Evolutionary conservation across 2,329 filamentous ascomycete species (phyloP), one percentile per base, ranked within the genome.

Genomic region (Metarhizium rileyi): DNA sequence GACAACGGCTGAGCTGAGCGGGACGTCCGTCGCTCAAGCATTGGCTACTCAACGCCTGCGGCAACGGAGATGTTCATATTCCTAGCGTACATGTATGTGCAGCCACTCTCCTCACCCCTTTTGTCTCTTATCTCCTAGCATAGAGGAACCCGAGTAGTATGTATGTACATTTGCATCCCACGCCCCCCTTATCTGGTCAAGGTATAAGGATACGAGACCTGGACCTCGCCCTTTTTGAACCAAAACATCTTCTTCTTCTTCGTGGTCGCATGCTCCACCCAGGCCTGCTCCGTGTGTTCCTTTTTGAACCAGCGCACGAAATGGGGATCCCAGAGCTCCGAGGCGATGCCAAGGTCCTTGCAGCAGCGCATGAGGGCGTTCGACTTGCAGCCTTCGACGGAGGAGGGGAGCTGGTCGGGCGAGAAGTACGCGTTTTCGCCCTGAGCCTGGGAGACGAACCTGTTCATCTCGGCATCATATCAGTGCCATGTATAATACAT

Each of bases 351-450:
- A 28, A 98, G 72, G 67, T 98, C 93, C 73, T 98, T 98, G 75
- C 93, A 97, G 77, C 91, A 97, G 51, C 93, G 87, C 83, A 97
- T 94, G 57, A 98, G 76, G 12, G 93, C 93, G 65, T 98, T 98
- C 55, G 90, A 95, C 70, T 96, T 96, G 77, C 90, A 95, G 48
- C 93, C 93, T 70, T 98, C 93, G 52, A 90, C 90, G 8, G 93
- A 90, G 1, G 90, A 95, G 25, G 93, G 90, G 55, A 98, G 90
- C 49, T 86, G 86, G 58, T 96, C 90, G 30, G 88, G 79, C 58
- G 80, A 81, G 71, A 97, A 98, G 70, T 94, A 98, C 57, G 87
- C 81, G 73, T 95, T 91, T 69, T 97, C 93, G 63, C 93, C 93
- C 57, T 93, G 86, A 1, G 93, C 90, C 58, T 97, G 86, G 26